Conservation (phyloP, 495 filamentous ascomycete genomes). For the Chlorociboria aeruginascens region DNA sequence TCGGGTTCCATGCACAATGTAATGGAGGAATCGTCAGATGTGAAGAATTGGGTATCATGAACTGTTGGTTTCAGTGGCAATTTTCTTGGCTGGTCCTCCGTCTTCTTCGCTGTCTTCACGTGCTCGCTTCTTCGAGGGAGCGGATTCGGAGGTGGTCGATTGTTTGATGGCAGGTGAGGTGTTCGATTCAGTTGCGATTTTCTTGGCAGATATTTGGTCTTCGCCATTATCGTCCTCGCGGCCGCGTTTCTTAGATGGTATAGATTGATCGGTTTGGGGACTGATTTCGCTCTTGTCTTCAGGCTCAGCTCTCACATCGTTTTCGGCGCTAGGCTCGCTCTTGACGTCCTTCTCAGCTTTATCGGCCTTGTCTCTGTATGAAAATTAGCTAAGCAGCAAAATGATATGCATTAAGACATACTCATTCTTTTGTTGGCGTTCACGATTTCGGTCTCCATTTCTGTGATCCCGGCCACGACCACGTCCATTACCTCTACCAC, state of each 20-base stretch:
- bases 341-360: conserved; percentile 11
- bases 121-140: conserved; percentile 17
- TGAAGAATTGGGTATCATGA: conserved; percentile 17
- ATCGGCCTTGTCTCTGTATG: conserved; percentile 19
- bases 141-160: background rate
- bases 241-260: conserved; percentile 3
- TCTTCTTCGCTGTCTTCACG: conserved; percentile 14
- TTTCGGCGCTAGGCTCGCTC: too few species aligned
- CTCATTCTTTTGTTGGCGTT: conserved; percentile 18
- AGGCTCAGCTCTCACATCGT: too few species aligned
- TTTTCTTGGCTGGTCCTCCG: conserved; percentile 33
- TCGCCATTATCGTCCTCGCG: conserved; percentile 6
- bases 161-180: background rate
- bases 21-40: background rate
- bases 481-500: conserved; percentile 21
- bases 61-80: conserved; percentile 22
- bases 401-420: conserved; percentile 6
- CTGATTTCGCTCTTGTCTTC: background rate
- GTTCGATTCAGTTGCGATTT: conserved; percentile 18
- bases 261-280: too few species aligned
- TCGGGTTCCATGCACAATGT: too few species aligned
- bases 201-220: conserved; percentile 29
- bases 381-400: conserved; percentile 13
- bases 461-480: conserved; percentile 19
- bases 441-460: conserved; percentile 19